phyloP scores from a whole-genome alignment of 2,329 filamentous ascomycete species.

The Hypoxylon sp. region DNA sequence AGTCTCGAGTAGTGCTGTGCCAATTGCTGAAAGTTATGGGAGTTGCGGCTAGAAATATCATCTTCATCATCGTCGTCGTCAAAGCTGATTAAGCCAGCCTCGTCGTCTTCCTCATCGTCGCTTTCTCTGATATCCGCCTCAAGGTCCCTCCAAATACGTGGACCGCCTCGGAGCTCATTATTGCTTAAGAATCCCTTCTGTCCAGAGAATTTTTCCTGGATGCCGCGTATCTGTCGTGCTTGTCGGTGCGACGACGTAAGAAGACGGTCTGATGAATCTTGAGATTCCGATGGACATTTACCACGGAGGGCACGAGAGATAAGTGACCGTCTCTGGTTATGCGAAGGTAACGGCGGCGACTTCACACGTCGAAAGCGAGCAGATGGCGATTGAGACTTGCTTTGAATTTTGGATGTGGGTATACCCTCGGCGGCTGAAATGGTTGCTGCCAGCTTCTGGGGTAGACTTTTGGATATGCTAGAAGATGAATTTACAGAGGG shows the following conservation, averaged over 20 bases:
- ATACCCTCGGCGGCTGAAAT: constrained; percentile 37
- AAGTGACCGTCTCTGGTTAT: constrained; percentile 25
- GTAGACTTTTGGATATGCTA: constrained; percentile 44
- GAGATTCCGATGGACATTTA: constrained; percentile 19
- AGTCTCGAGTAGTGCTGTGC: constrained; percentile 40
- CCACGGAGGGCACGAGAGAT: constrained; percentile 33
- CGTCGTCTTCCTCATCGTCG: constrained; percentile 28
- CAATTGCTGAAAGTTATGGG: constrained; percentile 35
- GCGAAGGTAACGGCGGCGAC: constrained; percentile 34
- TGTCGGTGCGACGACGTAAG: constrained; percentile 14
- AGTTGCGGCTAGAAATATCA: constrained; percentile 17
- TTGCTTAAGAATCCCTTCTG: constrained; percentile 1
- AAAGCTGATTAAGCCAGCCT: constrained; percentile 15
- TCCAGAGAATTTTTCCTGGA: constrained; percentile 25
- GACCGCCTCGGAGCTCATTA: constrained; percentile 1
- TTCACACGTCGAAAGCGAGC: constrained; percentile 38
- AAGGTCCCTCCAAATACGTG: constrained; percentile 22
- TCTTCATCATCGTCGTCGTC: constrained; percentile 24
- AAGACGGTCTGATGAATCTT: constrained; percentile 13
- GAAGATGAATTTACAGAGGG: constrained; percentile 38
- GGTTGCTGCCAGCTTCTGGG: constrained; percentile 39
- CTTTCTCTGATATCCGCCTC: constrained; percentile 25
- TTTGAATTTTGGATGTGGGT: constrained; percentile 21
- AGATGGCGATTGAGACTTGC: constrained; percentile 38
- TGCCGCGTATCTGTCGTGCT: constrained; percentile 18